A percentile compares a stretch with the other conserved stretches of the same genome.
Conservation (phyloP, 768 basidiomycete genomes). For the Hypsizygus marmoreus region DNA sequence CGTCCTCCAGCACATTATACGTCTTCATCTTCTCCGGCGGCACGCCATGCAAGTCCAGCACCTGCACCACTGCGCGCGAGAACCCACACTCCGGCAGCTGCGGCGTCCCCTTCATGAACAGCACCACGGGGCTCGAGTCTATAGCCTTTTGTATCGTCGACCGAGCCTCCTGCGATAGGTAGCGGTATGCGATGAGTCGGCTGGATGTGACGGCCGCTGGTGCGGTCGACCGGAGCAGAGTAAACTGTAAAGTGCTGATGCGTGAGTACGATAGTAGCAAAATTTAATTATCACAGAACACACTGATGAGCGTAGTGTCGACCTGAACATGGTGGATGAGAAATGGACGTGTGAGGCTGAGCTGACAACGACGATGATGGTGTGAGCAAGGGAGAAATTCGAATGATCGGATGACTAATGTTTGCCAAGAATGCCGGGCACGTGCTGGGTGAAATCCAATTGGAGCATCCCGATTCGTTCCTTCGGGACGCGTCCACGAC, state of each 20-base stretch:
- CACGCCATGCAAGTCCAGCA: conserved; percentile 84
- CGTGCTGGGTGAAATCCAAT: not conserved
- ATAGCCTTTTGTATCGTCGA: conserved; percentile 74
- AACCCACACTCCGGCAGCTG: conserved; percentile 90
- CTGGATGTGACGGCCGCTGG: too few species aligned
- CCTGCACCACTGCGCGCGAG: conserved; percentile 90
- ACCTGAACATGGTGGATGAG: conserved; percentile 42
- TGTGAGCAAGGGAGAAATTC: not conserved
- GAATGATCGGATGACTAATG: not conserved
- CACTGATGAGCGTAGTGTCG: conserved; percentile 47
- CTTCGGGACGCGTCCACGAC: too few species aligned
- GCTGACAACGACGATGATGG: not conserved
- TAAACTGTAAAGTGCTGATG: conserved; percentile 22
- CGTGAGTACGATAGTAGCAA: conserved; percentile 6
- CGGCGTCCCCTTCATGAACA: conserved; percentile 99
- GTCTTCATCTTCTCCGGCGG: conserved; percentile 80
- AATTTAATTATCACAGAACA: conserved; percentile 16
- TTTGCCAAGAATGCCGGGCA: too few species aligned
- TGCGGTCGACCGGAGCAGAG: conserved; percentile 29
- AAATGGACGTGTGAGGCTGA: not conserved
- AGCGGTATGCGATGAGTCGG: conserved; percentile 34
- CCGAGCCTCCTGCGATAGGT: conserved; percentile 64
- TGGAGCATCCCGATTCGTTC: not conserved
- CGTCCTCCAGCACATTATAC: conserved; percentile 88
- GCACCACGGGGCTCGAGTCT: conserved; percentile 73